Percentiles rank a stretch among this genome's conserved stretches.
phyloP scores from a whole-genome alignment of 2,329 filamentous ascomycete species.

The Penicillium brevicompactum region DNA sequence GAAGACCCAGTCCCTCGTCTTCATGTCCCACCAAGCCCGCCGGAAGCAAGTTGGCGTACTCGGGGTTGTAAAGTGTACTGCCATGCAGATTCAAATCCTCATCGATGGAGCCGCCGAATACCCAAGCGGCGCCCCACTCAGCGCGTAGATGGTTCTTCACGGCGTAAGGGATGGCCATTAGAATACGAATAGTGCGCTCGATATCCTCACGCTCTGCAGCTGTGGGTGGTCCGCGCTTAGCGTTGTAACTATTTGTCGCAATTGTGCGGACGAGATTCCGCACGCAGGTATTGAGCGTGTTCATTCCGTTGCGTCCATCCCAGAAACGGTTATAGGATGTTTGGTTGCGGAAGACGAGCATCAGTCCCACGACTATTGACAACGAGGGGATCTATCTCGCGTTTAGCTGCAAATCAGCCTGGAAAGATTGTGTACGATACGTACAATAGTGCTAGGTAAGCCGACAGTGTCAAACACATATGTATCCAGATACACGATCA shows the following conservation, averaged over 20 bases:
- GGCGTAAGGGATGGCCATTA: constrained; percentile 64
- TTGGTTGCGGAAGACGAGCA: constrained; percentile 68
- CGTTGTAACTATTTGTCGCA: constrained; percentile 50
- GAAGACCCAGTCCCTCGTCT: constrained; percentile 60
- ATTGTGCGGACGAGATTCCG: constrained; percentile 62
- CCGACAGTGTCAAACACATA: constrained; percentile 54
- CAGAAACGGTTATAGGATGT: constrained; percentile 68
- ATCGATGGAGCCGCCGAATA: constrained; percentile 26
- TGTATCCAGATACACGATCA: constrained; percentile 61
- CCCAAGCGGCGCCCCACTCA: constrained; percentile 59
- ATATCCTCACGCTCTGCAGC: constrained; percentile 56
- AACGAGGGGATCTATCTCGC: constrained; percentile 57
- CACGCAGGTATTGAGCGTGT: constrained; percentile 58
- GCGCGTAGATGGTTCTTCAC: constrained; percentile 66
- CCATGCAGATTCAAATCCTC: constrained; percentile 34
- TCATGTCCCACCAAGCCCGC: constrained; percentile 56
- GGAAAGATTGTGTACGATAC: constrained; percentile 13
- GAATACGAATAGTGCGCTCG: constrained; percentile 60
- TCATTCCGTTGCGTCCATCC: constrained; percentile 61
- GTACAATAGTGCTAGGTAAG: constrained; percentile 60
- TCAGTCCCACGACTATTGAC: constrained; percentile 67
- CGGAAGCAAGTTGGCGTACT: constrained; percentile 56
- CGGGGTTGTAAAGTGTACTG: constrained; percentile 41
- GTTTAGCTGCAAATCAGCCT: neutral
- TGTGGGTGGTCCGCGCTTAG: constrained; percentile 32